Evolutionary conservation across 1,284 basidiomycete species (phyloP).

Genomic region (Tetrapyrgos nigripes): DNA sequence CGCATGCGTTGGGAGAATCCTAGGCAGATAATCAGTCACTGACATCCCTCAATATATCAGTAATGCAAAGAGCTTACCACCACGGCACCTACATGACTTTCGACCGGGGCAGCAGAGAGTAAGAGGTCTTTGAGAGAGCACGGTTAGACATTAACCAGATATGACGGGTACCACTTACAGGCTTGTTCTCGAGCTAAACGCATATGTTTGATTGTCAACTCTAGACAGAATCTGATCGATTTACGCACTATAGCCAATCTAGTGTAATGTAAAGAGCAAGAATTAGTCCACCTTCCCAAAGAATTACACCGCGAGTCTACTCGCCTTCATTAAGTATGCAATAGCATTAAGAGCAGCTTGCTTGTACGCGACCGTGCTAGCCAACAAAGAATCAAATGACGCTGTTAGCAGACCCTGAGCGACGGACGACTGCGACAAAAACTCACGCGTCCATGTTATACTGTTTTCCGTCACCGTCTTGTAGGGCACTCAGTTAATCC

Average conservation of each 20-base stretch:
- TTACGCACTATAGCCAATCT: constrained; percentile 71
- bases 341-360: constrained; percentile 82
- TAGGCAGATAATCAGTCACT: constrained; percentile 24
- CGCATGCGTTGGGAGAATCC: constrained; percentile 82
- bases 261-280: background rate
- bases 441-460: constrained; percentile 80
- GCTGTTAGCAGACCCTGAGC: background rate
- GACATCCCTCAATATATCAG: background rate
- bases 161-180: constrained; percentile 62
- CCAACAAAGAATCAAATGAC: background rate
- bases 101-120: constrained; percentile 77
- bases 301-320: background rate
- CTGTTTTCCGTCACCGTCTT: constrained; percentile 77
- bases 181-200: constrained; percentile 70
- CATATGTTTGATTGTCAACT: background rate
- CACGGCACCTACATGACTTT: constrained; percentile 77
- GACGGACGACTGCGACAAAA: background rate
- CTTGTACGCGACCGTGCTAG: constrained; percentile 77
- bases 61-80: constrained; percentile 52
- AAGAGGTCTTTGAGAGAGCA: constrained; percentile 60
- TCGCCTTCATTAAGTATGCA: constrained; percentile 75
- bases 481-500: background rate
- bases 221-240: background rate
- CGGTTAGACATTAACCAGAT: constrained; percentile 7
- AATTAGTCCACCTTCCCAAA: constrained; percentile 4